Evolutionary conservation across 2,329 filamentous ascomycete species (phyloP).

Genomic region (Fusarium nodosum): DNA sequence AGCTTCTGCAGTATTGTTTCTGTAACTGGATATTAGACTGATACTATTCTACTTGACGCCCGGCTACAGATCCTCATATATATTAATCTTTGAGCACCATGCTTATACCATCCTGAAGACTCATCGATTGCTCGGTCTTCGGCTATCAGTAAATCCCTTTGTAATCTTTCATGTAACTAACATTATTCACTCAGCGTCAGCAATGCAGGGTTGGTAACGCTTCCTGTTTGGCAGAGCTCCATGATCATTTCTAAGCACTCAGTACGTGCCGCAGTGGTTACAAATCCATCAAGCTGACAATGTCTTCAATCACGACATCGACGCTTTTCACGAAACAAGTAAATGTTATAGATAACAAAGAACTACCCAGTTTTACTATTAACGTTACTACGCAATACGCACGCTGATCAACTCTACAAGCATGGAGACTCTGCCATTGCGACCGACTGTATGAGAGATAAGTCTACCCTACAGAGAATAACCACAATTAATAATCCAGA

Average conservation of each 20-base stretch:
- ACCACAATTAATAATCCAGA: neutral
- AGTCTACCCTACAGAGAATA: neutral
- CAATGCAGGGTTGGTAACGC: neutral
- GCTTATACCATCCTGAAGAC: neutral
- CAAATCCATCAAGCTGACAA: constrained; percentile 31
- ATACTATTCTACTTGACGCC: constrained; percentile 2
- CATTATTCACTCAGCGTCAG: neutral
- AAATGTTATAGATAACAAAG: neutral
- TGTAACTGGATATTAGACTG: neutral
- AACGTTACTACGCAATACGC: neutral
- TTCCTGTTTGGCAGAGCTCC: neutral
- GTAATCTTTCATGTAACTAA: constrained; percentile 19
- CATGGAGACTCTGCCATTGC: neutral
- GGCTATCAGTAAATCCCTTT: constrained; percentile 28
- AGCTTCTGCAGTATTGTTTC: neutral
- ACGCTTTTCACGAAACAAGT: neutral
- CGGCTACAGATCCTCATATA: neutral
- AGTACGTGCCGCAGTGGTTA: neutral
- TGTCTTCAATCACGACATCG: constrained; percentile 12
- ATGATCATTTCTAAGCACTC: constrained; percentile 34
- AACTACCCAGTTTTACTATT: neutral
- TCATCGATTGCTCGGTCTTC: constrained; percentile 24
- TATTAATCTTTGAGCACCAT: neutral
- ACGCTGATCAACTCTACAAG: rapidly evolving
- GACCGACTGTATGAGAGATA: neutral